These are phyloP conservation scores for Candida krabiensis DNA, from an alignment of 805 yeast species.

Conservation along the genomic window DNA sequence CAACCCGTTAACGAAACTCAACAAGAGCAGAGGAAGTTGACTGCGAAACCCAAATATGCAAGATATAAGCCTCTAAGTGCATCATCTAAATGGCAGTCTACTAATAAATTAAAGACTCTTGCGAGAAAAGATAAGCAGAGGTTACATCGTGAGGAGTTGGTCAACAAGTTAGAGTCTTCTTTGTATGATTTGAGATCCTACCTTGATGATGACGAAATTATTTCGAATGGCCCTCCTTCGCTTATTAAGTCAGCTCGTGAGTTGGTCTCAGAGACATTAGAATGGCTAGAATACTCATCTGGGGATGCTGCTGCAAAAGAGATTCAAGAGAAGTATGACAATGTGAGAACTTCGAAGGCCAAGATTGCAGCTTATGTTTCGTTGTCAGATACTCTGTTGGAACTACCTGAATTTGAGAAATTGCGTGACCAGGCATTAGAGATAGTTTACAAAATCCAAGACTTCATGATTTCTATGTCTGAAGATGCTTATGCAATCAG, in stretches of 20 bases:
- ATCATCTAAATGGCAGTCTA: slow-evolving; percentile 45
- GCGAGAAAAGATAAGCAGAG: slow-evolving; percentile 57
- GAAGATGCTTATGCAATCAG: slow-evolving; percentile 44
- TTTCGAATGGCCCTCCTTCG: slow-evolving; percentile 39
- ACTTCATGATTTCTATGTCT: slow-evolving; percentile 43
- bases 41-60: slow-evolving; percentile 33
- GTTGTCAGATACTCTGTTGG: slow-evolving; percentile 47
- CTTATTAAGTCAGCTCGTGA: slow-evolving; percentile 37
- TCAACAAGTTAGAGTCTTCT: slow-evolving; percentile 71
- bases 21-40: slow-evolving; percentile 22
- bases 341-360: slow-evolving; percentile 27
- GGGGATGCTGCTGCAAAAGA: slow-evolving; percentile 46
- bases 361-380: slow-evolving; percentile 40
- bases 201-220: slow-evolving; percentile 54
- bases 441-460: slow-evolving; percentile 43
- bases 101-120: slow-evolving; percentile 49
- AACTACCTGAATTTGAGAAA: slow-evolving; percentile 42
- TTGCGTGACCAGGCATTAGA: slow-evolving; percentile 44
- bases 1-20: slow-evolving; percentile 18
- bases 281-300: slow-evolving; percentile 79
- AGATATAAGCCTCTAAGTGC: slow-evolving; percentile 50
- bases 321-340: slow-evolving; percentile 36
- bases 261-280: slow-evolving; percentile 51
- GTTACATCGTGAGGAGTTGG: slow-evolving; percentile 51
- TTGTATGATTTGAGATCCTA: slow-evolving; percentile 66